Evolutionary conservation across 306 rosid genomes (phyloP).

Genomic region (Quercus glauca): DNA sequence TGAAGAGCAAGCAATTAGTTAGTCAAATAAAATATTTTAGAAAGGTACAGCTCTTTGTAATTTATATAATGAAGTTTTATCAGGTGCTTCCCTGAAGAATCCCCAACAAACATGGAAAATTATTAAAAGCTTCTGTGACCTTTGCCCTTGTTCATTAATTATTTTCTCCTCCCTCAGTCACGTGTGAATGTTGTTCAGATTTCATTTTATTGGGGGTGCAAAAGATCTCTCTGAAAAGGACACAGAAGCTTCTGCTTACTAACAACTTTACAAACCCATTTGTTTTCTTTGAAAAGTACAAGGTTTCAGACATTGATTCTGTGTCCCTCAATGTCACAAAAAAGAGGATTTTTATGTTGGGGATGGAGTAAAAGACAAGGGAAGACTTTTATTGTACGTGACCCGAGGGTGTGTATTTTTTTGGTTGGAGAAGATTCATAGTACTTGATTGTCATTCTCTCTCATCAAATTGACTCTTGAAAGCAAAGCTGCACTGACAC

Average conservation of each 20-base stretch:
- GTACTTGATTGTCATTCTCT: conserved; percentile 1
- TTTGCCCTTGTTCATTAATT: conserved; percentile 1
- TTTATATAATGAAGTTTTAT: conserved; percentile 16
- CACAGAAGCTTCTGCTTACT: conserved; percentile 11
- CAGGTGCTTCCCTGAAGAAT: conserved; percentile 23
- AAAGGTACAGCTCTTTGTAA: conserved; percentile 32
- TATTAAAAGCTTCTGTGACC: conserved; percentile 10
- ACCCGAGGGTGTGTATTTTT: not conserved
- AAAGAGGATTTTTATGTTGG: not conserved
- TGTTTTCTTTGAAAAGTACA: conserved; percentile 27
- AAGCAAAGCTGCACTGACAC: conserved; percentile 3
- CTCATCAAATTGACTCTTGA: conserved; percentile 2
- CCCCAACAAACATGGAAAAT: not conserved
- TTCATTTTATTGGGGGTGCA: conserved; percentile 14
- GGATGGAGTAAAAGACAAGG: conserved; percentile 37
- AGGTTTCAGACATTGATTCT: conserved; percentile 23
- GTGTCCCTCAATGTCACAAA: conserved; percentile 19
- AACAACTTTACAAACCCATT: conserved; percentile 4
- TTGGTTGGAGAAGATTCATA: not conserved
- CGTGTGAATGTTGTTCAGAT: conserved; percentile 20
- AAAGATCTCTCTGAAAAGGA: conserved; percentile 14
- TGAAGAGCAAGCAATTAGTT: conserved; percentile 23
- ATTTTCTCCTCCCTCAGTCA: conserved; percentile 1
- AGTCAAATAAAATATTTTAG: conserved; percentile 20
- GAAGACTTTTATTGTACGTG: conserved; percentile 8